phyloP scores from a whole-genome alignment of 768 basidiomycete species.

The Termitomyces bulborhizus region DNA sequence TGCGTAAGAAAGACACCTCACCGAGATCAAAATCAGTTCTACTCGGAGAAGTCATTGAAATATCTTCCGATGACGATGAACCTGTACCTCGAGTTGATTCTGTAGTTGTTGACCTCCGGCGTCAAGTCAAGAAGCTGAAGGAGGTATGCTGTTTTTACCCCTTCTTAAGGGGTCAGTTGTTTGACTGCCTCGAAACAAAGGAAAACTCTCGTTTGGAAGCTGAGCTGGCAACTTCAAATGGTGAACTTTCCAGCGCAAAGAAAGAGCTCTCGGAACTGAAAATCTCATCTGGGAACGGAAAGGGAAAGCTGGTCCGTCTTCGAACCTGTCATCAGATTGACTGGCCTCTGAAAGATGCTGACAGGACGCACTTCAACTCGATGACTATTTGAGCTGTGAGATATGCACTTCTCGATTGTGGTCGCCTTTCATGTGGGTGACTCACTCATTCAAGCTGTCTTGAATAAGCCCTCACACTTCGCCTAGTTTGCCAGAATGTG shows the following conservation, averaged over 20 bases:
- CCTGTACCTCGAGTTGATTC: conserved; percentile 7
- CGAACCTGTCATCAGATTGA: conserved; percentile 4
- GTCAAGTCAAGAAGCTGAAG: conserved; percentile 35
- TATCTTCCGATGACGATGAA: conserved; percentile 51
- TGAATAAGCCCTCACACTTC: not conserved
- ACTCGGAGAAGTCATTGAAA: conserved; percentile 42
- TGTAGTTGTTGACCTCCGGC: conserved; percentile 27
- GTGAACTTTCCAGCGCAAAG: conserved; percentile 14
- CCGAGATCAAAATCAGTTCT: conserved; percentile 11
- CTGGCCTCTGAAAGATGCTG: not conserved
- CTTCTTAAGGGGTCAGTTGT: not conserved
- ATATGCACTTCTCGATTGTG: conserved; percentile 62
- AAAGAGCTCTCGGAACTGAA: conserved; percentile 24
- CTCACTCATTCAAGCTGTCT: not conserved
- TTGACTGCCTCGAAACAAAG: conserved; percentile 13
- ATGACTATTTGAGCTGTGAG: conserved; percentile 55
- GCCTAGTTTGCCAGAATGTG: conserved; percentile 55
- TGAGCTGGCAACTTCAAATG: conserved; percentile 20
- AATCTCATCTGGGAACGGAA: conserved; percentile 15
- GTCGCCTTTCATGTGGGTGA: conserved; percentile 57
- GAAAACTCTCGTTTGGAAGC: conserved; percentile 25
- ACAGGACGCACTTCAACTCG: conserved; percentile 39
- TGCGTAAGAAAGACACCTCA: conserved; percentile 15
- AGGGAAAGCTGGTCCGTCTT: conserved; percentile 26
- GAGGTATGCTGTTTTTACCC: conserved; percentile 28